Base-by-base conservation (phyloP, 2,329 filamentous ascomycete genomes). In the Fusarium sororula region DNA sequence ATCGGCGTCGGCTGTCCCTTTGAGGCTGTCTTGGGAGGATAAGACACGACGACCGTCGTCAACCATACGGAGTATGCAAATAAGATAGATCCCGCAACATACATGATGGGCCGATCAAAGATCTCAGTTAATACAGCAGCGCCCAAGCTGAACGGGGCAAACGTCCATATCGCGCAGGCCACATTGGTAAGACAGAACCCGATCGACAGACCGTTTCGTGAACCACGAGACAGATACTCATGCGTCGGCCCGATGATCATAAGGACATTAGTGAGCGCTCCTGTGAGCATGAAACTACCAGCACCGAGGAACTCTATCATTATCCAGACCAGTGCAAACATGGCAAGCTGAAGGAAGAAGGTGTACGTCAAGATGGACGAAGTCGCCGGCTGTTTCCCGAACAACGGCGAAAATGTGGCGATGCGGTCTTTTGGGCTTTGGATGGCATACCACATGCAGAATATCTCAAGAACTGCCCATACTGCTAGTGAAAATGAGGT, bases 111-210 rank as follows among this genome's bases (percentile, higher is more conserved):
- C 3, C 60, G 24, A 4, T 47, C 37, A 17, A 73, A 72, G 1
- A 73, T 26, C 42, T 72, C 65, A 3, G 68, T 65, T 3, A 72
- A 11, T 4, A 39, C 28, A 2, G 24, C 17, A 1, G n/a, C 51
- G 6, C 60, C 56, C 24, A 69, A 47, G 3, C 69, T 47, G 15
- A 63, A 72, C 1, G 70, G 65, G 4, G 69, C 50, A 22, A 72
- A 73, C 6, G 61, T 69, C 39, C 47, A 69, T 13, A 63, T 30
- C 0, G 20, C 41, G 5, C 65, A 60, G 6, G 58, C 22, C 1
- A 70, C 59, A 20, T 69, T 73, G 4, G 54, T 44, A 6, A 72
- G 53, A 15, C 55, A 69, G 22, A 63, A 66, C 3, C 61, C 65
- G 6, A 72, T 37, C 1, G 64, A 41, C 0, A 73, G 54, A 2